Evolutionary conservation across 2,329 filamentous ascomycete genomes (phyloP).

Genomic region (Dactylonectria estremocensis): DNA sequence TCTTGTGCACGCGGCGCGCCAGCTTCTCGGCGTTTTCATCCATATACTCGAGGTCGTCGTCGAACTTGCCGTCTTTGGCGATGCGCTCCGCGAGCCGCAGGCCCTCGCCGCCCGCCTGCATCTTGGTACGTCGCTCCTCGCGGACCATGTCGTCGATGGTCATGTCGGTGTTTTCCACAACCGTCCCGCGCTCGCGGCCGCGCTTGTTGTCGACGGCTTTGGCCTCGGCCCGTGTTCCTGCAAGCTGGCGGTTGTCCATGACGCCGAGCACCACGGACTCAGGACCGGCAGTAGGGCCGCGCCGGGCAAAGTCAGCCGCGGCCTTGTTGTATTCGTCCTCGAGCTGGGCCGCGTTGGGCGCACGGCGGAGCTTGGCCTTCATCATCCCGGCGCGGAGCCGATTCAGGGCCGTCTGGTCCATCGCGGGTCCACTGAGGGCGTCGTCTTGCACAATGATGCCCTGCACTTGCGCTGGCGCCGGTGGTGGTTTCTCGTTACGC

Average conservation of each 20-base stretch:
- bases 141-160: slow-evolving; percentile 96
- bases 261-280: slow-evolving; percentile 81
- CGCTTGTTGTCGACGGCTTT: slow-evolving; percentile 84
- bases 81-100: slow-evolving; percentile 91
- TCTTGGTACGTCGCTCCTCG: slow-evolving; percentile 89
- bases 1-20: slow-evolving; percentile 88
- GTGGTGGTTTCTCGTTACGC: slow-evolving; percentile 54
- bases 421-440: slow-evolving; percentile 52
- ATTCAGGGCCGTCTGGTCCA: slow-evolving; percentile 88
- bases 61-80: slow-evolving; percentile 91
- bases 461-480: slow-evolving; percentile 60
- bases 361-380: slow-evolving; percentile 90
- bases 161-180: slow-evolving; percentile 97
- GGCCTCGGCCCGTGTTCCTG: slow-evolving; percentile 81
- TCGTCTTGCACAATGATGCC: slow-evolving; percentile 66
- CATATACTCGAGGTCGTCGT: slow-evolving; percentile 95
- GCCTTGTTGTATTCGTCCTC: slow-evolving; percentile 89
- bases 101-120: slow-evolving; percentile 84
- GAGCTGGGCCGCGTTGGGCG: slow-evolving; percentile 81
- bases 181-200: slow-evolving; percentile 85
- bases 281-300: slow-evolving; percentile 70
- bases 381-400: slow-evolving; percentile 93
- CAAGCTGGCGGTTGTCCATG: slow-evolving; percentile 92
- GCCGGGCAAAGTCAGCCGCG: slow-evolving; percentile 68
- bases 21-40: slow-evolving; percentile 96